Conservation (phyloP, 2,329 filamentous ascomycete species). For the Colletotrichum musicola region DNA sequence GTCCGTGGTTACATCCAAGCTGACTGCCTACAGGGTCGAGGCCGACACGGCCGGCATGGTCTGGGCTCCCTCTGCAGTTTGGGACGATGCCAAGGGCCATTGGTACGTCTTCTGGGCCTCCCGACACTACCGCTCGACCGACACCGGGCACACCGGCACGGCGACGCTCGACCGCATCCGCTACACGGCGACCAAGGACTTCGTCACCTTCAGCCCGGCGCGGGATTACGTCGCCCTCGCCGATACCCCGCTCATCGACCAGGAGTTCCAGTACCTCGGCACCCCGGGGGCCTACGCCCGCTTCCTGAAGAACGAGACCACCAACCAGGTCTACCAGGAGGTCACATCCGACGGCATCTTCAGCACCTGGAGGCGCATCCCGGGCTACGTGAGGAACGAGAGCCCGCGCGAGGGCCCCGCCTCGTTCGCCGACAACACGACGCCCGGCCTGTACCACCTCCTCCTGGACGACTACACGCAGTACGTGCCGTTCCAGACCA, state of each 20-base stretch:
- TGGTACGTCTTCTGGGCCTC: conserved; percentile 64
- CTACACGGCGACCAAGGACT: conserved; percentile 64
- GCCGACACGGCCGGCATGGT: conserved; percentile 51
- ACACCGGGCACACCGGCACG: conserved; percentile 58
- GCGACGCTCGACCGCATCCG: conserved; percentile 58
- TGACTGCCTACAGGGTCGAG: conserved; percentile 45
- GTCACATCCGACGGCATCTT: conserved; percentile 59
- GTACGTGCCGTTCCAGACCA: conserved; percentile 60
- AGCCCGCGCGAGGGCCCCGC: conserved; percentile 53
- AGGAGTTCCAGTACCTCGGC: conserved; percentile 60
- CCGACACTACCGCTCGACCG: conserved; percentile 56
- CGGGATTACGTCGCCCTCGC: conserved; percentile 57
- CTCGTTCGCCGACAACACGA: conserved; percentile 52
- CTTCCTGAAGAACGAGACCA: conserved; percentile 65
- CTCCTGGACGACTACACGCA: conserved; percentile 59
- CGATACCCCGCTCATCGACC: conserved; percentile 61
- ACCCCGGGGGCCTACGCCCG: conserved; percentile 55
- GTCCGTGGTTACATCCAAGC: background rate
- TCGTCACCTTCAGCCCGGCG: conserved; percentile 60
- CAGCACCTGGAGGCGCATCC: conserved; percentile 59
- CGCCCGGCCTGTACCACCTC: conserved; percentile 52
- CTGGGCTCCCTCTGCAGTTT: conserved; percentile 54
- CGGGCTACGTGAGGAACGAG: conserved; percentile 49
- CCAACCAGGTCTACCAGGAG: conserved; percentile 62
- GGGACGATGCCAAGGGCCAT: conserved; percentile 49